A percentile compares a stretch with the other conserved stretches of the same genome.
These are phyloP conservation scores for Cryptosporidium tyzzeri DNA, from an alignment of 169 alveolate genomes.

Conservation along the genomic window DNA sequence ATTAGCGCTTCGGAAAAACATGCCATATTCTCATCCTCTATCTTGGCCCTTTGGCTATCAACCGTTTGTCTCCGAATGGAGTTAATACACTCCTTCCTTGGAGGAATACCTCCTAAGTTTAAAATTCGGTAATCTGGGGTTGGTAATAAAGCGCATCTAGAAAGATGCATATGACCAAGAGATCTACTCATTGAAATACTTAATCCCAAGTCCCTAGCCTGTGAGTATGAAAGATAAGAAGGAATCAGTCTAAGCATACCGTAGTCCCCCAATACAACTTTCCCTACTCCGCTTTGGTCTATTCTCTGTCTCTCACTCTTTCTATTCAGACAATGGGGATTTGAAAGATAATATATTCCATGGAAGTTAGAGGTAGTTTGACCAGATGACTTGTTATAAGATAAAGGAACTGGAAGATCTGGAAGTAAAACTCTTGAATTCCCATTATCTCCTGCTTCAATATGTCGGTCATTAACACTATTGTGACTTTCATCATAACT, in stretches of 20 bases:
- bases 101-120: conserved; percentile 20
- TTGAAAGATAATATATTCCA: conserved; percentile 49
- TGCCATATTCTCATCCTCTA: conserved; percentile 51
- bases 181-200: conserved; percentile 74
- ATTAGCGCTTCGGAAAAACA: conserved; percentile 54
- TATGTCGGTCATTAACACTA: not conserved
- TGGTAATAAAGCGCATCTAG: conserved; percentile 61
- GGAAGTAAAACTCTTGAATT: conserved; percentile 7
- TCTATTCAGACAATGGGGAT: conserved; percentile 44
- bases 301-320: conserved; percentile 65
- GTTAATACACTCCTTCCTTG: conserved; percentile 33
- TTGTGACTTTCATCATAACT: not conserved
- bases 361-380: not conserved
- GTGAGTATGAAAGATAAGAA: conserved; percentile 31
- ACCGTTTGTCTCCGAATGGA: conserved; percentile 12
- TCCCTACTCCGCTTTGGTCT: conserved; percentile 70
- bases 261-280: conserved; percentile 53
- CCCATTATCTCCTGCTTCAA: not conserved
- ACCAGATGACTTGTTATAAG: not conserved
- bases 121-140: conserved; percentile 52
- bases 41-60: not conserved
- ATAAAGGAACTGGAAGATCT: conserved; percentile 40
- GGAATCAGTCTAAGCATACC: conserved; percentile 66
- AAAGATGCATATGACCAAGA: conserved; percentile 67
- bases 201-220: conserved; percentile 61